Evolutionary conservation across 2,329 filamentous ascomycete species (phyloP).

Genomic region (Xenoacremonium recifei): DNA sequence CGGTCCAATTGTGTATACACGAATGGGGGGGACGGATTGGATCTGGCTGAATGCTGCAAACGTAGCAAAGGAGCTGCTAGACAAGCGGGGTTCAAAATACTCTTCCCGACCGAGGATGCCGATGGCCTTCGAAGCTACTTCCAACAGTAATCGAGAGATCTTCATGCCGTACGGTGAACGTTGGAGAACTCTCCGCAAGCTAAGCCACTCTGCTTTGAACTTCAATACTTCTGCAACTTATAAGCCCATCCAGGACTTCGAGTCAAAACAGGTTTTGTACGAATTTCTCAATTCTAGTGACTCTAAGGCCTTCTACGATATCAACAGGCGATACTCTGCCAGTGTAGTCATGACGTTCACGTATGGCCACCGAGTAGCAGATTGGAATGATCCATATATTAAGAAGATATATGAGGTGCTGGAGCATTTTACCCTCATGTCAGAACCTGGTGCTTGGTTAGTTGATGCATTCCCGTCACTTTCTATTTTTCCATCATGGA

Average conservation of each 20-base stretch:
- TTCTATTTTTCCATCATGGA: constrained; percentile 34
- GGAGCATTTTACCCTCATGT: constrained; percentile 22
- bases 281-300: constrained; percentile 36
- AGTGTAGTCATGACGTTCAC: constrained; percentile 36
- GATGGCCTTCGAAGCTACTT: constrained; percentile 31
- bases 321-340: constrained; percentile 34
- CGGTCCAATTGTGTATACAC: constrained; percentile 21
- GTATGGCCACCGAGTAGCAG: constrained; percentile 35
- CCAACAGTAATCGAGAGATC: constrained; percentile 36
- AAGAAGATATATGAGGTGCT: constrained; percentile 22
- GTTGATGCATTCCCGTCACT: constrained; percentile 42
- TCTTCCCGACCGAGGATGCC: constrained; percentile 26
- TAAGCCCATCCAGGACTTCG: constrained; percentile 42
- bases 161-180: constrained; percentile 40
- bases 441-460: constrained; percentile 33
- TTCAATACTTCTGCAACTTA: constrained; percentile 32
- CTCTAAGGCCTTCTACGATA: constrained; percentile 26
- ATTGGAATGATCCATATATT: constrained; percentile 22
- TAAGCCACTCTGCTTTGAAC: constrained; percentile 35
- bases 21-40: constrained; percentile 17
- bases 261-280: constrained; percentile 42
- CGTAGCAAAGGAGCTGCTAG: constrained; percentile 20
- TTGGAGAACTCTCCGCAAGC: constrained; percentile 37
- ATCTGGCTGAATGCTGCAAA: constrained; percentile 19
- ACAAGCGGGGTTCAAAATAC: constrained; percentile 13